phyloP scores from a whole-genome alignment of 805 yeast genomes.

The Yamadazyma philogaea region DNA sequence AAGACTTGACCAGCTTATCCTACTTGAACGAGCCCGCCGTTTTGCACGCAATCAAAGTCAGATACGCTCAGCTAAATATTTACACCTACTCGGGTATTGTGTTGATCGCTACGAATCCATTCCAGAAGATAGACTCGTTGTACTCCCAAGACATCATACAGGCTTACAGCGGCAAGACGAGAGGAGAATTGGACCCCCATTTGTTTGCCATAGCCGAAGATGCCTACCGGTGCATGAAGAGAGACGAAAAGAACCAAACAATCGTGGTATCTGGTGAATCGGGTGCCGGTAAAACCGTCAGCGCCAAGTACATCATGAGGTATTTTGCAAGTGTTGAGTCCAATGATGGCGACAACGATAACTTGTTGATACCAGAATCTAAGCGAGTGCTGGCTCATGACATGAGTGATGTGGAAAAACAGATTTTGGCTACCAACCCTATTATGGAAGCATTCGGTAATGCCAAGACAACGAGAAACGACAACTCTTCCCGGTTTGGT shows the following conservation, averaged over 20 bases:
- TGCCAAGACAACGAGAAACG: conserved; percentile 95
- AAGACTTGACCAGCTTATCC: conserved; percentile 88
- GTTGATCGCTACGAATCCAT: conserved; percentile 93
- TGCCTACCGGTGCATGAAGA: conserved; percentile 91
- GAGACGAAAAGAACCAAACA: conserved; percentile 83
- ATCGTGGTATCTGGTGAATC: conserved; percentile 97
- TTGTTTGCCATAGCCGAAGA: conserved; percentile 97
- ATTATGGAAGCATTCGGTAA: conserved; percentile 98
- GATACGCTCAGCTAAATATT: conserved; percentile 86
- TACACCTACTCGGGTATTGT: conserved; percentile 97
- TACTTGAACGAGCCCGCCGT: conserved; percentile 96
- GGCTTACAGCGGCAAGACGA: conserved; percentile 86
- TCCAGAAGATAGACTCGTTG: conserved; percentile 85
- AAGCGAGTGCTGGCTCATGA: conserved; percentile 45
- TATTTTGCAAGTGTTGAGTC: conserved; percentile 92
- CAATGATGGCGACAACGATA: conserved; percentile 30
- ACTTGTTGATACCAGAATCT: conserved; percentile 8
- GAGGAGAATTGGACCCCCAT: conserved; percentile 97
- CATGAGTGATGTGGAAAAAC: conserved; percentile 89
- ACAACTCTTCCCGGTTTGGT: conserved; percentile 96
- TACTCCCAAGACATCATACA: conserved; percentile 92
- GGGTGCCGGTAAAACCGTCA: conserved; percentile 98
- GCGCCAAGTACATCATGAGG: conserved; percentile 96
- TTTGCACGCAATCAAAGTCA: conserved; percentile 83
- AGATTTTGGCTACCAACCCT: conserved; percentile 94